Evolutionary conservation across 495 filamentous ascomycete genomes (phyloP).

Genomic region (Hyaloscypha finlandica): DNA sequence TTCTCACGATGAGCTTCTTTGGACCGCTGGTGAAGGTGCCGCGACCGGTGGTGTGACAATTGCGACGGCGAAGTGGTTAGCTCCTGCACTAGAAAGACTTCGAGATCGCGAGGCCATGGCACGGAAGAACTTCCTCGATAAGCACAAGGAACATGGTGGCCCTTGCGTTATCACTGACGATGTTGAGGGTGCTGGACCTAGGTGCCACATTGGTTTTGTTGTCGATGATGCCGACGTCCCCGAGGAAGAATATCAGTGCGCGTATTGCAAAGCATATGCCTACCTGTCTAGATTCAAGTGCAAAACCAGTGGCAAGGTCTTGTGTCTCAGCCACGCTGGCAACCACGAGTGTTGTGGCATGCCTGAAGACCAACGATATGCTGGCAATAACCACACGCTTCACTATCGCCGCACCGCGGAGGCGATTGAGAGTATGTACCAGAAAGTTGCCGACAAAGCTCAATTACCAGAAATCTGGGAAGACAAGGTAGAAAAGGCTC

Average conservation of each 20-base stretch:
- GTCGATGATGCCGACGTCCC: conserved; percentile 64
- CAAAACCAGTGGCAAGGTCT: conserved; percentile 68
- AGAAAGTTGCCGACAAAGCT: conserved; percentile 84
- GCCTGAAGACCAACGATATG: conserved; percentile 57
- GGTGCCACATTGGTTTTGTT: conserved; percentile 35
- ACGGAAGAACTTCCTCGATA: conserved; percentile 65
- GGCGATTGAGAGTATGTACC: conserved; percentile 60
- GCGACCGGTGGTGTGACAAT: conserved; percentile 78
- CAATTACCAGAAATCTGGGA: conserved; percentile 85
- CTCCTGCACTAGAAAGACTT: conserved; percentile 80
- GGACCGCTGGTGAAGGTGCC: conserved; percentile 70
- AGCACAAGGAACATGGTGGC: conserved; percentile 50
- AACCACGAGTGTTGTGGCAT: conserved; percentile 75
- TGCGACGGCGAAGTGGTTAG: conserved; percentile 91
- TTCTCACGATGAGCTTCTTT: conserved; percentile 94
- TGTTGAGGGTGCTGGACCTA: conserved; percentile 27
- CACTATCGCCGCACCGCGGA: conserved; percentile 77
- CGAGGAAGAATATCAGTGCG: conserved; percentile 89
- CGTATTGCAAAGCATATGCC: conserved; percentile 87
- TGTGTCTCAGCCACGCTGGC: conserved; percentile 80
- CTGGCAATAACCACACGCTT: conserved; percentile 65
- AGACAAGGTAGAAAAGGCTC: conserved; percentile 80
- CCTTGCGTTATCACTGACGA: conserved; percentile 43
- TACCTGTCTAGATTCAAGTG: conserved; percentile 92
- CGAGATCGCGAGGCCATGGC: conserved; percentile 69